Evolutionary conservation across 495 filamentous ascomycete genomes (phyloP).

Genomic region (Hyaloscypha bicolor): DNA sequence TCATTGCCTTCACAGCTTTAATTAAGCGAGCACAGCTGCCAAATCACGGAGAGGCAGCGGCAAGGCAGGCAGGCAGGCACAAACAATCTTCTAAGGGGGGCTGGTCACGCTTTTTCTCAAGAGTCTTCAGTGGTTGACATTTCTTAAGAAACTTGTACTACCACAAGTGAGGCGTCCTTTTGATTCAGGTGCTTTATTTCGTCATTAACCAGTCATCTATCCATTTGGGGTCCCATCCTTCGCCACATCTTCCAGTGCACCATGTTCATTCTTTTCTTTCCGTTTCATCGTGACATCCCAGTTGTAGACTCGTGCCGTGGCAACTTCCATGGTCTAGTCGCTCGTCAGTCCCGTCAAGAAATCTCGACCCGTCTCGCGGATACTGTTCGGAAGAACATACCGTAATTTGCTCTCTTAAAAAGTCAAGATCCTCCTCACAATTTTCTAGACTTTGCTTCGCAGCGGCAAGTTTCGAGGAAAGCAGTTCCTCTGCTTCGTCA

Average conservation of each 20-base stretch:
- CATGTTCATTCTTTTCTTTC: slow-evolving; percentile 79
- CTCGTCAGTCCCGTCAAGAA: slow-evolving; percentile 31
- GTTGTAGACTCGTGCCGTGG: slow-evolving; percentile 96
- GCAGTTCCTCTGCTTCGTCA: slow-evolving; percentile 77
- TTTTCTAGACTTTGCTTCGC: slow-evolving; percentile 77
- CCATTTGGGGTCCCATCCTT: slow-evolving; percentile 32
- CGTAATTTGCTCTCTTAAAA: slow-evolving; percentile 94
- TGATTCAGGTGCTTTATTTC: slow-evolving; percentile 2
- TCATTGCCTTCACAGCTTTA: not conserved
- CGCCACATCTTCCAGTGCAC: slow-evolving; percentile 25
- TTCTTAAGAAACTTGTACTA: too few relatives aligned
- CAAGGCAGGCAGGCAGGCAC: not conserved
- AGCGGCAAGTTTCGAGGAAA: slow-evolving; percentile 75
- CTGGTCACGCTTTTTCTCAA: too few relatives aligned
- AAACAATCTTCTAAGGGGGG: too few relatives aligned
- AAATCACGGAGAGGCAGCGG: not conserved
- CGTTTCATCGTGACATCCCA: slow-evolving; percentile 95
- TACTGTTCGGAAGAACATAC: slow-evolving; percentile 47
- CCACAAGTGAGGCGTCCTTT: not conserved
- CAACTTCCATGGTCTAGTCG: slow-evolving; percentile 88
- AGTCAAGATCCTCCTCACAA: slow-evolving; percentile 96
- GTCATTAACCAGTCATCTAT: slow-evolving; percentile 1
- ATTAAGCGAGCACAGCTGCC: not conserved
- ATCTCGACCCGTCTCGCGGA: not conserved
- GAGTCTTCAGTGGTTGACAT: too few relatives aligned